A percentile compares a stretch with the other conserved stretches of the same genome.
Conservation (phyloP, 2,329 filamentous ascomycete species). For the Periconia digitata region DNA sequence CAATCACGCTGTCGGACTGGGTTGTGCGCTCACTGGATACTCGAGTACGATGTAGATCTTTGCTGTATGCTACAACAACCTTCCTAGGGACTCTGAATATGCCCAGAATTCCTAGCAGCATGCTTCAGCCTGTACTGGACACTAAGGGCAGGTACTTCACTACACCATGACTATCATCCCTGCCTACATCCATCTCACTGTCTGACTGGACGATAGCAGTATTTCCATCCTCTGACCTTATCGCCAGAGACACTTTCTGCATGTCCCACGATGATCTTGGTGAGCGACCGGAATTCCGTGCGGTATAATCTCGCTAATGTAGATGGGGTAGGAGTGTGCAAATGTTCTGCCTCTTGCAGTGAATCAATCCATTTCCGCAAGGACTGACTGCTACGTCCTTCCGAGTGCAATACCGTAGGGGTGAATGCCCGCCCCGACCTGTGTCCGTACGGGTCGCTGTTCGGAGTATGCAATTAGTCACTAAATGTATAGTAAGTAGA, state of each 20-base stretch:
- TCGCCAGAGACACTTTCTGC: not conserved
- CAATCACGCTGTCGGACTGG: slow-evolving; percentile 2
- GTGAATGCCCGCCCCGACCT: too few relatives aligned
- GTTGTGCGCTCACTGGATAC: slow-evolving; percentile 6
- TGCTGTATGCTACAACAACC: not conserved
- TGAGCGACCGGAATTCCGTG: not conserved
- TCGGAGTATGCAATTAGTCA: slow-evolving; percentile 11
- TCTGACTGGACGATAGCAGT: not conserved
- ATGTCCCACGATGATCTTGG: not conserved
- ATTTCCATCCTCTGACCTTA: slow-evolving; percentile 10
- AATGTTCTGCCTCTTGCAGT: too few relatives aligned
- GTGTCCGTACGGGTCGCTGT: not conserved
- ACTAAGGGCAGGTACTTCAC: slow-evolving; percentile 10
- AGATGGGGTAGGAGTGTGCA: too few relatives aligned
- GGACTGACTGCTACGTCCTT: too few relatives aligned
- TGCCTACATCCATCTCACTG: slow-evolving; percentile 5
- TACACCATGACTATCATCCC: slow-evolving; percentile 7
- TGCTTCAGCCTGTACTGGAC: slow-evolving; percentile 5
- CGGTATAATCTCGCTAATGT: not conserved
- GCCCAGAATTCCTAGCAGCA: not conserved
- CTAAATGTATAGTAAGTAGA: not conserved
- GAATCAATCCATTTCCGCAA: too few relatives aligned
- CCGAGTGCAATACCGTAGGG: too few relatives aligned
- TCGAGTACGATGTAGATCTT: slow-evolving; percentile 6
- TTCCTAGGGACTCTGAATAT: not conserved